These are phyloP conservation scores for Venturia oleaginea DNA, from an alignment of 2,329 filamentous ascomycete species.

Conservation along the genomic window DNA sequence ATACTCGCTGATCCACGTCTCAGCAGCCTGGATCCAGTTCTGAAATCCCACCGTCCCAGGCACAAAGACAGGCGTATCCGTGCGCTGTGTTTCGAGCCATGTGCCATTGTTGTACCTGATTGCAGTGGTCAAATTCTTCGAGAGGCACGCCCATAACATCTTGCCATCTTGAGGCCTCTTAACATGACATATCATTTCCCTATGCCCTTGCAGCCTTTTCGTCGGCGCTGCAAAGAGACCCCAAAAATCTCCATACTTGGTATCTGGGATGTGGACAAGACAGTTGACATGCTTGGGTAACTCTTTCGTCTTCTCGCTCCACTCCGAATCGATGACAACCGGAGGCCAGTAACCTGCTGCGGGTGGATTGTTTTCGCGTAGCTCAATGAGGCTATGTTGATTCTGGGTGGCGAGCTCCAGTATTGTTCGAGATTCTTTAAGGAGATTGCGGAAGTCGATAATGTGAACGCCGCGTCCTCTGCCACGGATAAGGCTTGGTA, in stretches of 20 bases:
- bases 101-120: neutral
- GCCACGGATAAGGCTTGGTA: neutral
- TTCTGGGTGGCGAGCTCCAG: neutral
- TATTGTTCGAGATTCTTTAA: neutral
- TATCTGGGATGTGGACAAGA: neutral
- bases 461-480: neutral
- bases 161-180: neutral
- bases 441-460: neutral
- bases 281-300: neutral
- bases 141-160: neutral
- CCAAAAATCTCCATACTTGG: neutral
- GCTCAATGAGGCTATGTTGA: neutral
- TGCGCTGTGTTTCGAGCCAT: neutral
- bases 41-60: neutral
- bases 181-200: neutral
- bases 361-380: neutral
- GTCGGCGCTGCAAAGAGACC: neutral
- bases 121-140: neutral
- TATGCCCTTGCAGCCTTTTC: neutral
- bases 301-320: neutral
- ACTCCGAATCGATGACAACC: neutral
- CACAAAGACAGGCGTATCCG: neutral
- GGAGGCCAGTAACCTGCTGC: neutral
- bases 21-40: neutral
- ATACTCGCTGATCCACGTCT: neutral